Percentiles rank a stretch among this genome's conserved stretches.
Evolutionary conservation across 495 filamentous ascomycete genomes (phyloP).

Genomic region (Neurospora sp.): DNA sequence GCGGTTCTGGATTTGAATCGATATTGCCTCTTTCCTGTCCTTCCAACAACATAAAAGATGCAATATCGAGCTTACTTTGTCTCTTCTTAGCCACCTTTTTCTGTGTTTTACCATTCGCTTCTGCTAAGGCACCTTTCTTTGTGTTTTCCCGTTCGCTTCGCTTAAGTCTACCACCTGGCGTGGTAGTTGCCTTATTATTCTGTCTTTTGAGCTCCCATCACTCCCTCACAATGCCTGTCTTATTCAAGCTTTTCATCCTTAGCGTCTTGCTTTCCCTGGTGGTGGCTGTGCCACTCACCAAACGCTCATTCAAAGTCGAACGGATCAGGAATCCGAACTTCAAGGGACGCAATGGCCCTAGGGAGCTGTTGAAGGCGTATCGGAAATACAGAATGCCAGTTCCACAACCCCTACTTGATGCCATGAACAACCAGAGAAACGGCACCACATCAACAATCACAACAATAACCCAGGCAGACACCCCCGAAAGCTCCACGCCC

Average conservation of each 20-base stretch:
- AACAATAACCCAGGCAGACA: background rate
- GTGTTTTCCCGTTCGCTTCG: conserved; percentile 12
- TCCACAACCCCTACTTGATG: conserved; percentile 28
- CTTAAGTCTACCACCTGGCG: conserved; percentile 8
- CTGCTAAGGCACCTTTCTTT: conserved; percentile 1
- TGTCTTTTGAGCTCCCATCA: conserved; percentile 24
- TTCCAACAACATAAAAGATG: background rate
- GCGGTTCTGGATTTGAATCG: background rate
- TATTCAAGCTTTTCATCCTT: conserved; percentile 31
- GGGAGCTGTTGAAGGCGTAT: conserved; percentile 51
- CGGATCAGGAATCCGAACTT: conserved; percentile 44
- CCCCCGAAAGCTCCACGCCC: conserved; percentile 2
- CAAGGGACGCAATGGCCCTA: conserved; percentile 42
- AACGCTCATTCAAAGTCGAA: conserved; percentile 51
- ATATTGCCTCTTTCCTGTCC: background rate
- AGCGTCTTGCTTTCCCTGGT: conserved; percentile 12
- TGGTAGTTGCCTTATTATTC: conserved; percentile 12
- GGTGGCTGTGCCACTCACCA: conserved; percentile 29
- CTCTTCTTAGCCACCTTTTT: conserved; percentile 2
- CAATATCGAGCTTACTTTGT: background rate
- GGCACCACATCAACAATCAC: background rate
- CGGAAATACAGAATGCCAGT: conserved; percentile 51
- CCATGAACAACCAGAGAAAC: conserved; percentile 18
- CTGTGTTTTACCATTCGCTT: conserved; percentile 11
- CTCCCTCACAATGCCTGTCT: conserved; percentile 22